Evolutionary conservation across 192 early-diverging fungal genomes (phyloP), one percentile per base, ranked within the genome.

Genomic region (Coemansia sp.): DNA sequence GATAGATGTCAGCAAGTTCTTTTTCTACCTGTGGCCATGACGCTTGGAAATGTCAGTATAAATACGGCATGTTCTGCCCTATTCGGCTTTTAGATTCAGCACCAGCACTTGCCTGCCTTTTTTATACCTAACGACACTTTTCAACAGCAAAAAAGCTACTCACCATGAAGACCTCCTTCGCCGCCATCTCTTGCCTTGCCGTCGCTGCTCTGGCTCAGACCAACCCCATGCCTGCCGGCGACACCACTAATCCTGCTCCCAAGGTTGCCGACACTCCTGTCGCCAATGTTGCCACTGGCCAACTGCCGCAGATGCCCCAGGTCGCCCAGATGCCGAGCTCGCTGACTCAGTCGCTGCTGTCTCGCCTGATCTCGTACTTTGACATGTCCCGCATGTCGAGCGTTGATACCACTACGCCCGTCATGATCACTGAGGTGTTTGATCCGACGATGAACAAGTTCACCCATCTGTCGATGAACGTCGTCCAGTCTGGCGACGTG

Each of bases 391-490:
- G 16, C 44, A 5, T 18, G 44, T 18, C 18, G 44, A 46, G 18
- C 15, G 44, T 16, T 46, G 44, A 46, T 5, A 46, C 44, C 1
- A 46, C 44, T 46, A 46, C 44, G 13, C 44, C 44, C 5, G 44
- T 46, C 5, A 46, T 46, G 0, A 13, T 18, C 16, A 18, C 16
- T 18, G 12, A 46, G 44, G 44, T 46, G 44, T 46, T 46, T 46
- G 44, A 46, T 31, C 76, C 76, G 2, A 59, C 67, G 15, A 69
- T 59, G 6, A 52, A 60, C 71, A 78, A 70, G 76, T 70, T 73
- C 57, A 70, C 68, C 12, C 63, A 62, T 3, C 38, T 78, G 44
- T 59, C 76, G 3, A 57, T 61, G 36, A 43, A 54, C 49, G 59
- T 73, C 1, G 65, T 73, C 38, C 76, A 73, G 44, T 61, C 54